Evolutionary conservation across 2,329 filamentous ascomycete species (phyloP).

Genomic region (Herpotrichia juniperi): DNA sequence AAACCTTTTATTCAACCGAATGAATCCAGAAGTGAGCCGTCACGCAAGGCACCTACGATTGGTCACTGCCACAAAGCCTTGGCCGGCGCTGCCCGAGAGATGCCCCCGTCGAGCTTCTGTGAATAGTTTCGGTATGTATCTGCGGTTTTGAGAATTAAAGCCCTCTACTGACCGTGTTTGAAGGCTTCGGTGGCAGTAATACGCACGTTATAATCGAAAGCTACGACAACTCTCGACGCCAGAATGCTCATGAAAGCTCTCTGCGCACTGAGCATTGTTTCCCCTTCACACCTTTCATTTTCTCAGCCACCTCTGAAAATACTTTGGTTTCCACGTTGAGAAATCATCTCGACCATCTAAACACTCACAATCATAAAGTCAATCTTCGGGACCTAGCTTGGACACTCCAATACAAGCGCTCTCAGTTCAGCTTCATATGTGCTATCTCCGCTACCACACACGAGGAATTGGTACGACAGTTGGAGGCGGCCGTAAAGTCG

Average conservation of each 20-base stretch:
- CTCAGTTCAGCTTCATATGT: slow-evolving; percentile 1
- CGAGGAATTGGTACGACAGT: not conserved
- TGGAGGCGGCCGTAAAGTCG: slow-evolving; percentile 19
- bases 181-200: slow-evolving; percentile 31
- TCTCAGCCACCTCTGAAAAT: slow-evolving; percentile 13
- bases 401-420: slow-evolving; percentile 8
- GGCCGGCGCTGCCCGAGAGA: slow-evolving; percentile 8
- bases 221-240: slow-evolving; percentile 6
- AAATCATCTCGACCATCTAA: slow-evolving; percentile 9
- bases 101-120: slow-evolving; percentile 13
- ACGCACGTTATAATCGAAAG: slow-evolving; percentile 29
- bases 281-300: slow-evolving; percentile 12
- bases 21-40: slow-evolving; percentile 13
- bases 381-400: slow-evolving; percentile 10
- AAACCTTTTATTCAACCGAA: slow-evolving; percentile 19
- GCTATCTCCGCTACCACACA: not conserved
- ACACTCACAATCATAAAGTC: not conserved
- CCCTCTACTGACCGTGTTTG: slow-evolving; percentile 16
- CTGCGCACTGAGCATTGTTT: slow-evolving; percentile 40
- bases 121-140: slow-evolving; percentile 18
- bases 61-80: slow-evolving; percentile 8
- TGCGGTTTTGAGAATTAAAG: slow-evolving; percentile 30
- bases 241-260: not conserved
- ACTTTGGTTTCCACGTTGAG: not conserved
- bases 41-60: slow-evolving; percentile 11